Evolutionary conservation across 2,329 filamentous ascomycete genomes (phyloP).

Genomic region (Corynespora cassiicola): DNA sequence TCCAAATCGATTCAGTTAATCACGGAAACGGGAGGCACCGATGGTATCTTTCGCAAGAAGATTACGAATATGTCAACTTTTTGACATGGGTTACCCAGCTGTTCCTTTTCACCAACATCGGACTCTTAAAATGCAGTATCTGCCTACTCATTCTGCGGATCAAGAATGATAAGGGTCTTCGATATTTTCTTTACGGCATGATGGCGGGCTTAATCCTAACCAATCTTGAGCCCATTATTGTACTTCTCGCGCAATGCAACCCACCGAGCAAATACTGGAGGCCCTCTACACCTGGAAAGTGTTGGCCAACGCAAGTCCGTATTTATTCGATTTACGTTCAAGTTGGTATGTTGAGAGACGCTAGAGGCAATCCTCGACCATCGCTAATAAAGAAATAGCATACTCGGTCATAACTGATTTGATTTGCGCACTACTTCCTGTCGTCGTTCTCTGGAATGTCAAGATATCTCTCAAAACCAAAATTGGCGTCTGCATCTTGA

Average conservation of each 20-base stretch:
- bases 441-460: conserved; percentile 29
- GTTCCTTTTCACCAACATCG: conserved; percentile 49
- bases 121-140: conserved; percentile 52
- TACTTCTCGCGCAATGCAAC: conserved; percentile 31
- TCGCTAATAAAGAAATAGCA: conserved; percentile 13
- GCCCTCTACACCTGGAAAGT: conserved; percentile 16
- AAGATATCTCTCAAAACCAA: conserved; percentile 26
- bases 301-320: conserved; percentile 29
- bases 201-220: conserved; percentile 26
- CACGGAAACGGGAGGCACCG: conserved; percentile 50
- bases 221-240: conserved; percentile 23
- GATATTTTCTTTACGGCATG: conserved; percentile 35
- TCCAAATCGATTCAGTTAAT: conserved; percentile 42
- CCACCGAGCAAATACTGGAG: conserved; percentile 31
- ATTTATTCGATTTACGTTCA: conserved; percentile 36
- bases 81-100: conserved; percentile 51
- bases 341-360: conserved; percentile 22
- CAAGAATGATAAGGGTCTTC: conserved; percentile 43
- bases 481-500: conserved; percentile 29
- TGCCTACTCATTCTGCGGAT: conserved; percentile 51
- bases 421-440: conserved; percentile 29
- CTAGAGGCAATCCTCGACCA: neutral
- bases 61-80: conserved; percentile 47
- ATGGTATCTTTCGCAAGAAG: conserved; percentile 36
- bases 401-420: conserved; percentile 32